Conservation (phyloP, 441 rosid genomes). For the Lepidium campestre region DNA sequence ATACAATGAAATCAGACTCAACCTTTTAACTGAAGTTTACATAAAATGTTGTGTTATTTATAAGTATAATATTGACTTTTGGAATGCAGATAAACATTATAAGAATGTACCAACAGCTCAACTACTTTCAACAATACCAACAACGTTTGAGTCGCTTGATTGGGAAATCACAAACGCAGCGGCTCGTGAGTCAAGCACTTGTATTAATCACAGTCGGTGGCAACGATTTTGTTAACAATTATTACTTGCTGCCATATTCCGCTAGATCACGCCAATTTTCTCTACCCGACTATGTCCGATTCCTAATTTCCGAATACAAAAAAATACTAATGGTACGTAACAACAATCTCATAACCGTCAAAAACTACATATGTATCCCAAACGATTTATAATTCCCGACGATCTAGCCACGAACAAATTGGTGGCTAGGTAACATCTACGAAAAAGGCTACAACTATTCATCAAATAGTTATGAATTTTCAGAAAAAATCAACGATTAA, state of each 20-base stretch:
- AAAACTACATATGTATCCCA: too few species aligned
- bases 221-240: slow-evolving; percentile 62
- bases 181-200: slow-evolving; percentile 38
- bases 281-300: slow-evolving; percentile 39
- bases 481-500: too few species aligned
- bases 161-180: slow-evolving; percentile 29
- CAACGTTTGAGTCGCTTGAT: slow-evolving; percentile 32
- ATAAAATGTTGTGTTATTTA: not conserved
- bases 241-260: slow-evolving; percentile 50
- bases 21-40: not conserved
- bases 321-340: slow-evolving; percentile 37
- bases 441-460: too few species aligned
- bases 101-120: slow-evolving; percentile 43
- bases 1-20: not conserved
- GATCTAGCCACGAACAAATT: too few species aligned
- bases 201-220: slow-evolving; percentile 52
- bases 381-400: too few species aligned
- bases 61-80: not conserved
- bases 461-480: too few species aligned
- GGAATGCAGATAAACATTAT: slow-evolving; percentile 40
- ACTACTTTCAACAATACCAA: slow-evolving; percentile 44
- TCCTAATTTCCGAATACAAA: slow-evolving; percentile 40
- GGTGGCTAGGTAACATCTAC: too few species aligned
- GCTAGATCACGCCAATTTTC: slow-evolving; percentile 49
- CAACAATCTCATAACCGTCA: too few species aligned